Base-by-base conservation (phyloP, 2,329 filamentous ascomycete genomes). In the Colletotrichum kahawae region DNA sequence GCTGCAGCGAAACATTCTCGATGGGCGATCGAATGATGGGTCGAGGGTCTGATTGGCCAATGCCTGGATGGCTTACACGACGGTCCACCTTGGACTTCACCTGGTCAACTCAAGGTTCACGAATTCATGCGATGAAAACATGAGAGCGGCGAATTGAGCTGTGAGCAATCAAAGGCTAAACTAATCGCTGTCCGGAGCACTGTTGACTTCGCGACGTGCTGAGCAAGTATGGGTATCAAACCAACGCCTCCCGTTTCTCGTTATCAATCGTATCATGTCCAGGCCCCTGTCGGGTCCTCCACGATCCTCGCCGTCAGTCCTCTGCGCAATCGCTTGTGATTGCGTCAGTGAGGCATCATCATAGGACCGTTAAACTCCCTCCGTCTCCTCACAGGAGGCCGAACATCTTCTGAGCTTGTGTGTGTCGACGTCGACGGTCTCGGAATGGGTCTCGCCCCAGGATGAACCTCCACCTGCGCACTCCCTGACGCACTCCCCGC, bases 11-110 rank as follows among this genome's bases (percentile, higher is more conserved):
- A 38, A 38, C 70, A 67, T 70, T 63, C 57, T 69, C 56, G n/a
- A 68, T 38, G 34, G 14, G 54, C 27, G 69, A 70, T 59, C 59
- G 66, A 51, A 43, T 31, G 59, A 54, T 27, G 34, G 2, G 27
- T 16, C 38, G 60, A 16, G 24, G 43, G 8, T 34, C 18, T 74
- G 72, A 71, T 74, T 71, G 72, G 72, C 8, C 72, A 71, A 74
- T 71, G 31, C 51, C 16, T 66, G 27, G 12, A 12, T 24, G 18
- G n/a, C 60, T 63, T 63, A 43, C 60, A 63, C 60, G 29, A 34
- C 34, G 34, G 21, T 8, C 18, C 34, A 63, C 33, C 21, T 21
- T 51, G 38, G n/a, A 33, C 38, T 66, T 33, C 63, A 51, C 63
- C n/a, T 34, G 24, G 29, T 33, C 5, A 43, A 16, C 7, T 38